Conservation (phyloP, 2,329 filamentous ascomycete species). For the Emmonsiellopsis sp. region DNA sequence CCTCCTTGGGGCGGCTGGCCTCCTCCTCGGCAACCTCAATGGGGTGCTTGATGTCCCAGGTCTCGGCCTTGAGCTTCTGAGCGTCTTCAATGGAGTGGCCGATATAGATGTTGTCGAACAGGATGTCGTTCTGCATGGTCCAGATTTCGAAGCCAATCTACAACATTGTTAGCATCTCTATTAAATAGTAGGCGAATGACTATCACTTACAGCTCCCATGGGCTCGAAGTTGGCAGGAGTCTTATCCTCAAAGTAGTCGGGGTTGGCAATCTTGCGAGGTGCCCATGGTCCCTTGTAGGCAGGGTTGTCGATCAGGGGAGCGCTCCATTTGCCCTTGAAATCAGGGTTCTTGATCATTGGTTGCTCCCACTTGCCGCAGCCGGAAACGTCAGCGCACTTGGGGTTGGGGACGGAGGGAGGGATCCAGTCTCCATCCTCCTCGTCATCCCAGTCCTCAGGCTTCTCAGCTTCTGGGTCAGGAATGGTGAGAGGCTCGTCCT, state of each 20-base stretch:
- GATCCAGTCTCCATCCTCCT: conserved; percentile 98
- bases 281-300: conserved; percentile 95
- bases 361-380: conserved; percentile 86
- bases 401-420: conserved; percentile 86
- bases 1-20: conserved; percentile 66
- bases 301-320: conserved; percentile 91
- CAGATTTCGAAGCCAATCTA: conserved; percentile 98
- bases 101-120: conserved; percentile 99
- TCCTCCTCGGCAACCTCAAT: conserved; percentile 73
- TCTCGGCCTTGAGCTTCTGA: conserved; percentile 76
- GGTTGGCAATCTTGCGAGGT: conserved; percentile 94
- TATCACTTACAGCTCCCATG: conserved; percentile 76
- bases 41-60: conserved; percentile 78
- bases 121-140: conserved; percentile 99
- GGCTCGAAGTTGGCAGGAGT: conserved; percentile 92
- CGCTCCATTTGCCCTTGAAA: conserved; percentile 98
- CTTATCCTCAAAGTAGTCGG: conserved; percentile 95
- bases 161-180: conserved; percentile 11
- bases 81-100: conserved; percentile 94
- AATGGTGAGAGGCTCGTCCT: conserved; percentile 70
- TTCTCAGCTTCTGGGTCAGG: conserved; percentile 92
- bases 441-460: conserved; percentile 98
- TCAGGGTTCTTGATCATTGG: conserved; percentile 89
- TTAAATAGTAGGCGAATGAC: neutral
- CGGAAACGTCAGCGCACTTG: conserved; percentile 87